Evolutionary conservation across 192 early-diverging fungal genomes (phyloP).

Genomic region (Gryganskiella cystojenkinii): DNA sequence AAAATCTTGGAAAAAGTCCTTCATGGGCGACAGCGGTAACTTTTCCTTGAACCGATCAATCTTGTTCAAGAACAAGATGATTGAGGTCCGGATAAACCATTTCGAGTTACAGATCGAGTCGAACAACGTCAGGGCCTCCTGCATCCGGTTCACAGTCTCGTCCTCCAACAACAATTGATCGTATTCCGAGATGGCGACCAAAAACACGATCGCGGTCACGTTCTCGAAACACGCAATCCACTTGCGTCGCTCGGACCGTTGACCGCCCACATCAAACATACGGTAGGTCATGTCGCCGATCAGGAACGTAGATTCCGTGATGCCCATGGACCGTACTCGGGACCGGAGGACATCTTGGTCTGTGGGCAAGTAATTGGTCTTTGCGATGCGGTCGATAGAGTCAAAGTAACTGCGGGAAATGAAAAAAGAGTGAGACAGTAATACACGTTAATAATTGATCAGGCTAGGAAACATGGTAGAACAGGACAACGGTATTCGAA

Average conservation of each 20-base stretch:
- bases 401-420: constrained; percentile 85
- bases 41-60: constrained; percentile 96
- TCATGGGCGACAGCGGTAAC: constrained; percentile 83
- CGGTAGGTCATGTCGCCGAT: constrained; percentile 93
- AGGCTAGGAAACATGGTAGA: neutral
- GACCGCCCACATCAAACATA: constrained; percentile 98
- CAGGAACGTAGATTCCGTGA: constrained; percentile 93
- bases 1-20: constrained; percentile 92
- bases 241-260: constrained; percentile 98
- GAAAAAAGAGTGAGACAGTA: no score
- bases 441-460: neutral
- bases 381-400: constrained; percentile 86
- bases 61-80: constrained; percentile 99
- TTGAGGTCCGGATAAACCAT: constrained; percentile 97
- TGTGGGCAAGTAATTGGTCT: constrained; percentile 84
- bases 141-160: constrained; percentile 96
- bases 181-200: constrained; percentile 96
- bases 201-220: constrained; percentile 94
- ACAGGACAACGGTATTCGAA: neutral
- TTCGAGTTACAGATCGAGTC: constrained; percentile 97
- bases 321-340: constrained; percentile 96
- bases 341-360: constrained; percentile 98
- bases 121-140: constrained; percentile 95
- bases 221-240: constrained; percentile 99
- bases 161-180: constrained; percentile 97